phyloP scores from a whole-genome alignment of 2,329 filamentous ascomycete genomes.

The Leptodontidium sp. region DNA sequence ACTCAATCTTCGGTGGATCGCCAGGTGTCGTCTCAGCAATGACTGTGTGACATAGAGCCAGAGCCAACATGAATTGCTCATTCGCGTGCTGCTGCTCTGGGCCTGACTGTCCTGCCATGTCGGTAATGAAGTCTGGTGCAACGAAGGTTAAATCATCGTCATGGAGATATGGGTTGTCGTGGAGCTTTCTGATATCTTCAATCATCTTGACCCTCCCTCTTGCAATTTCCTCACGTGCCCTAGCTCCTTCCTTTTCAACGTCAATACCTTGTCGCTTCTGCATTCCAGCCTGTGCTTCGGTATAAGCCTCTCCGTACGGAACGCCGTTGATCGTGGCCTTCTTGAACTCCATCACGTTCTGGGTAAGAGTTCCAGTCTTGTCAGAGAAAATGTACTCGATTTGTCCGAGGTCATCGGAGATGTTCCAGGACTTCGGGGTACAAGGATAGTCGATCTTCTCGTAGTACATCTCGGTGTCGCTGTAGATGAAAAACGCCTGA shows the following conservation, averaged over 20 bases:
- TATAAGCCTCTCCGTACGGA: constrained; percentile 96
- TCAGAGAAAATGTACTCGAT: constrained; percentile 99
- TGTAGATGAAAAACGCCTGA: constrained; percentile 98
- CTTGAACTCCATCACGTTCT: constrained; percentile 99
- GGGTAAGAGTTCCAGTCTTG: constrained; percentile 89
- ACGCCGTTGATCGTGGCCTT: constrained; percentile 97
- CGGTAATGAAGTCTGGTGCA: constrained; percentile 86
- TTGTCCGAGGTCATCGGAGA: constrained; percentile 96
- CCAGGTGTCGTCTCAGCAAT: constrained; percentile 89
- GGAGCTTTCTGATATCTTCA: constrained; percentile 73
- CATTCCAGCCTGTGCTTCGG: constrained; percentile 96
- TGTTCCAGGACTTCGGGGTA: constrained; percentile 98
- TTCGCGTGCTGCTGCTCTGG: constrained; percentile 79
- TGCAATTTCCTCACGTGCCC: constrained; percentile 80
- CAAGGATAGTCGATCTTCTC: constrained; percentile 93
- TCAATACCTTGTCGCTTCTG: constrained; percentile 89
- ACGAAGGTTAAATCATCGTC: constrained; percentile 93
- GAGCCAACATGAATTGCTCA: constrained; percentile 90
- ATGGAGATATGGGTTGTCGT: constrained; percentile 90
- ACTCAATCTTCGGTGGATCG: constrained; percentile 89
- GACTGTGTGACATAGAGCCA: constrained; percentile 96
- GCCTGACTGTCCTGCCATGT: constrained; percentile 81
- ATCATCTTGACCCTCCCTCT: constrained; percentile 78
- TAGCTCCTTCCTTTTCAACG: constrained; percentile 79
- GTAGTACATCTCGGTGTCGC: constrained; percentile 96